Evolutionary conservation across 2,329 filamentous ascomycete genomes (phyloP).

Genomic region (Pleurostoma richardsiae): DNA sequence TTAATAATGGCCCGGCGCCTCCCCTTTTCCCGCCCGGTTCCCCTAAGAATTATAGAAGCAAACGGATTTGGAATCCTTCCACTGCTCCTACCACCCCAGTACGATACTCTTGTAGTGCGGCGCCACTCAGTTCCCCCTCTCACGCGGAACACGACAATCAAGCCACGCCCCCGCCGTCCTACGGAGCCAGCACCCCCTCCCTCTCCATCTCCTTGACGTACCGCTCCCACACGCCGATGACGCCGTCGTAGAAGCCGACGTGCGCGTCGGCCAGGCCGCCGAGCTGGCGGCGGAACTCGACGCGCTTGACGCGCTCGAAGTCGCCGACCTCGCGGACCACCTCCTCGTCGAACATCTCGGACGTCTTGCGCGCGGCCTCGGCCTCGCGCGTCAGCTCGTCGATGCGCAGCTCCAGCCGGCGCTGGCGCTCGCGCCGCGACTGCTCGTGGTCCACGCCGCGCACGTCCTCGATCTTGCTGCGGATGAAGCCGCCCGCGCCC

Average conservation of each 20-base stretch:
- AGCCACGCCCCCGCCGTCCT: not conserved
- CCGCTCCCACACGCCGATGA: conserved; percentile 79
- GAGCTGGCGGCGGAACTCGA: conserved; percentile 85
- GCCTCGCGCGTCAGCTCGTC: conserved; percentile 88
- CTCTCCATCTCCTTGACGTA: conserved; percentile 87
- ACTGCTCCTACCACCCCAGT: too few relatives aligned
- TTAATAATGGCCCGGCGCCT: too few relatives aligned
- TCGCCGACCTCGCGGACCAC: conserved; percentile 88
- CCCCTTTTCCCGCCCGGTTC: too few relatives aligned
- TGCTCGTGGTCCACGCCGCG: conserved; percentile 96
- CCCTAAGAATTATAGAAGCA: too few relatives aligned
- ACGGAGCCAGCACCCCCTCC: conserved; percentile 37
- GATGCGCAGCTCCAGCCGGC: conserved; percentile 88
- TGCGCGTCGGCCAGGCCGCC: conserved; percentile 80
- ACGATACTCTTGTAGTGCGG: too few relatives aligned
- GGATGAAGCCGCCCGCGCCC: conserved; percentile 80
- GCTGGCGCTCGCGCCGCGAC: conserved; percentile 75
- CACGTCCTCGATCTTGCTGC: conserved; percentile 93
- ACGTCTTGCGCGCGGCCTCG: conserved; percentile 78
- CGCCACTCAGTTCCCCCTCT: too few relatives aligned
- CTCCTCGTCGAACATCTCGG: conserved; percentile 92
- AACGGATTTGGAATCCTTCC: too few relatives aligned
- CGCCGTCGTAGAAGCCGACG: conserved; percentile 77
- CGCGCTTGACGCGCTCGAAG: conserved; percentile 93
- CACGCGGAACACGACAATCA: too few relatives aligned